phyloP scores from a whole-genome alignment of 2,329 filamentous ascomycete genomes.

The Alternaria arborescens region DNA sequence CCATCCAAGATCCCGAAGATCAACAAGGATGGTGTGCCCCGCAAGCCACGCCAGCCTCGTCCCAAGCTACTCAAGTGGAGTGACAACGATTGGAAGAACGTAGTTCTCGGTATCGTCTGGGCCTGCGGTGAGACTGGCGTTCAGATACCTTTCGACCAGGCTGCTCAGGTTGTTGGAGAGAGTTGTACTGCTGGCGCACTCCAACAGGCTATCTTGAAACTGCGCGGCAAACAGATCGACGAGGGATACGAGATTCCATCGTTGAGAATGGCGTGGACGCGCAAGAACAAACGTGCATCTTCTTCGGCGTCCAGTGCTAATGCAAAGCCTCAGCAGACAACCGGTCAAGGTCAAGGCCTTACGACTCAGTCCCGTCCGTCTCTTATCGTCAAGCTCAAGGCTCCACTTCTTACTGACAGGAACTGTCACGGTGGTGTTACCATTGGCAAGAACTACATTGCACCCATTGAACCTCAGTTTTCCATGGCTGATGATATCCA shows the following conservation, averaged over 20 bases:
- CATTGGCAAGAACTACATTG: neutral
- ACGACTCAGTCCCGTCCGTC: constrained; percentile 13
- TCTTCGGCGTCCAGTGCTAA: constrained; percentile 18
- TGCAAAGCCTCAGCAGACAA: neutral
- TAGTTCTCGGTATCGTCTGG: constrained; percentile 40
- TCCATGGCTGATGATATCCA: neutral
- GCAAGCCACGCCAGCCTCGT: constrained; percentile 44
- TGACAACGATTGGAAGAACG: constrained; percentile 41
- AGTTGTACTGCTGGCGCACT: constrained; percentile 39
- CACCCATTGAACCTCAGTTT: neutral
- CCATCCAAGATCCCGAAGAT: constrained; percentile 30
- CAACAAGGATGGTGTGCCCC: constrained; percentile 39
- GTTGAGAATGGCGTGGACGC: constrained; percentile 37
- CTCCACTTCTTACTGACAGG: neutral
- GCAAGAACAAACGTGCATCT: constrained; percentile 19
- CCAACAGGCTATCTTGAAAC: constrained; percentile 47
- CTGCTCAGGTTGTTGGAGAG: constrained; percentile 34
- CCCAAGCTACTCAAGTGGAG: constrained; percentile 41
- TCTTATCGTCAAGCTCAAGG: constrained; percentile 21
- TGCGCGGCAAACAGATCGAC: constrained; percentile 31
- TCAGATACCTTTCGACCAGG: constrained; percentile 43
- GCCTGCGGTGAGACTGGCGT: constrained; percentile 41
- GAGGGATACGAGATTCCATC: constrained; percentile 32
- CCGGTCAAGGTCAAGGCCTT: neutral
- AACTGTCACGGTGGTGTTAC: neutral